Evolutionary conservation across 768 basidiomycete species (phyloP).

Genomic region (Boletus fagicola): DNA sequence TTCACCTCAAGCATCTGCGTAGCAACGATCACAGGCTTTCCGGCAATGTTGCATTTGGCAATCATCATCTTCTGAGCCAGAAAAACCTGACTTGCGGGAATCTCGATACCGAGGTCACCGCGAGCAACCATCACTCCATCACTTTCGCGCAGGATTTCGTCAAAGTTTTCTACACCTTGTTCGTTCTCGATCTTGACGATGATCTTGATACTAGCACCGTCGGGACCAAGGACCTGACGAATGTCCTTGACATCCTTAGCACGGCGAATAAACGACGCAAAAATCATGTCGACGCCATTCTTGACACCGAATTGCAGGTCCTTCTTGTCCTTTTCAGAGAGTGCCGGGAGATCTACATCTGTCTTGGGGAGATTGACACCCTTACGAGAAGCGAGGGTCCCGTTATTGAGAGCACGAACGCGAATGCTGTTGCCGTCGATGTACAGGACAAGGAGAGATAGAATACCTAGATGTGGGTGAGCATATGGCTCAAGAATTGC

Average conservation of each 20-base stretch:
- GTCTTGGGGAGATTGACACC: conserved; percentile 99
- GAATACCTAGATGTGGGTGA: conserved; percentile 49
- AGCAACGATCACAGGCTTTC: conserved; percentile 98
- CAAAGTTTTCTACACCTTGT: conserved; percentile 98
- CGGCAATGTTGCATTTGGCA: conserved; percentile 95
- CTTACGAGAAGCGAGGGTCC: conserved; percentile 92
- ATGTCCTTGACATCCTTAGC: conserved; percentile 94
- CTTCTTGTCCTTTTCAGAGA: conserved; percentile 97
- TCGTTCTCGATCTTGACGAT: conserved; percentile 99
- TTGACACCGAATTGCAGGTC: conserved; percentile 93
- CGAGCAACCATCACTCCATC: conserved; percentile 99
- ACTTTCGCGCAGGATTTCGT: conserved; percentile 91
- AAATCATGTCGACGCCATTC: conserved; percentile 99
- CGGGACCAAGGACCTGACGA: conserved; percentile 88
- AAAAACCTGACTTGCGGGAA: conserved; percentile 99
- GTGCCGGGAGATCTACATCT: conserved; percentile 92
- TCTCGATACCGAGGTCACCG: conserved; percentile 99
- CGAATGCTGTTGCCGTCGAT: conserved; percentile 79
- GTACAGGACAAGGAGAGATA: conserved; percentile 88
- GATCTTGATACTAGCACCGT: conserved; percentile 95
- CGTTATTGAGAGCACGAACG: conserved; percentile 89
- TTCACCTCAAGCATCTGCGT: conserved; percentile 98
- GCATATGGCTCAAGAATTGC: neutral
- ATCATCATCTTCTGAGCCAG: conserved; percentile 99
- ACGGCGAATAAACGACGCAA: conserved; percentile 97